Percentiles rank a stretch among this genome's conserved stretches.
These are phyloP conservation scores for Pseudonectria foliicola DNA, from an alignment of 2,329 filamentous ascomycete species.

Conservation along the genomic window DNA sequence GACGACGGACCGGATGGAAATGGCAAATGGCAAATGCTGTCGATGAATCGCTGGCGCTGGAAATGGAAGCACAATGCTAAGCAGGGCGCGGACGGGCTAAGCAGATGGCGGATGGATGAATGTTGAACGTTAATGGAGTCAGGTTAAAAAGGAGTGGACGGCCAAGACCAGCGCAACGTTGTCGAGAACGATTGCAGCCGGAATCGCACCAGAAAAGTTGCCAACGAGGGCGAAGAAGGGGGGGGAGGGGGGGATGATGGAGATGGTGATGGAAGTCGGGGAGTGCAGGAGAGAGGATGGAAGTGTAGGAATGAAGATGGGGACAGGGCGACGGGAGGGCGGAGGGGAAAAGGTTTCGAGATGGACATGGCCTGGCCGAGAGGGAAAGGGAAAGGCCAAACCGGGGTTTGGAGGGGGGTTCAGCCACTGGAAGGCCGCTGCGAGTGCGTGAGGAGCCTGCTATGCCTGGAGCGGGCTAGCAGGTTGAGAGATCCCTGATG, in stretches of 20 bases:
- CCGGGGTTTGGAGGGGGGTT: slow-evolving; percentile 16
- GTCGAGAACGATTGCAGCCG: slow-evolving; percentile 43
- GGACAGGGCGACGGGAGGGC: slow-evolving; percentile 9
- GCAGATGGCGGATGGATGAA: no score
- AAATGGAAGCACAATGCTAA: slow-evolving; percentile 15
- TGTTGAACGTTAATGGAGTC: slow-evolving; percentile 17
- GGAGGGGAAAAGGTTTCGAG: slow-evolving; percentile 21
- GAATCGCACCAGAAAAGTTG: slow-evolving; percentile 46
- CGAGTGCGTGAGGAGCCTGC: slow-evolving; percentile 12
- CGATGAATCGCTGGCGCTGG: slow-evolving; percentile 13
- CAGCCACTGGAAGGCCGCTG: slow-evolving; percentile 18
- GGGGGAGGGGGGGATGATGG: slow-evolving; percentile 19
- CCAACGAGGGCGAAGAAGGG: slow-evolving; percentile 19
- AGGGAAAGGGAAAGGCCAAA: slow-evolving; percentile 16
- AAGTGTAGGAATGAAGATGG: slow-evolving; percentile 8
- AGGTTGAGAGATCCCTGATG: no score
- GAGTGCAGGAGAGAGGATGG: slow-evolving; percentile 11
- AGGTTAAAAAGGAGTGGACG: slow-evolving; percentile 49
- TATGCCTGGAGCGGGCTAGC: no score
- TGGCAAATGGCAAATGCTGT: slow-evolving; percentile 8
- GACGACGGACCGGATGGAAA: slow-evolving; percentile 16
- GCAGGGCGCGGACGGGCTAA: slow-evolving; percentile 10
- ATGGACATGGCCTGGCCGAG: slow-evolving; percentile 17
- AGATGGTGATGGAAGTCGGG: slow-evolving; percentile 16
- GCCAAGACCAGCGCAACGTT: slow-evolving; percentile 51